Evolutionary conservation across 768 basidiomycete species (phyloP), one percentile per base, ranked within the genome.

Genomic region (Boletus bicolor): DNA sequence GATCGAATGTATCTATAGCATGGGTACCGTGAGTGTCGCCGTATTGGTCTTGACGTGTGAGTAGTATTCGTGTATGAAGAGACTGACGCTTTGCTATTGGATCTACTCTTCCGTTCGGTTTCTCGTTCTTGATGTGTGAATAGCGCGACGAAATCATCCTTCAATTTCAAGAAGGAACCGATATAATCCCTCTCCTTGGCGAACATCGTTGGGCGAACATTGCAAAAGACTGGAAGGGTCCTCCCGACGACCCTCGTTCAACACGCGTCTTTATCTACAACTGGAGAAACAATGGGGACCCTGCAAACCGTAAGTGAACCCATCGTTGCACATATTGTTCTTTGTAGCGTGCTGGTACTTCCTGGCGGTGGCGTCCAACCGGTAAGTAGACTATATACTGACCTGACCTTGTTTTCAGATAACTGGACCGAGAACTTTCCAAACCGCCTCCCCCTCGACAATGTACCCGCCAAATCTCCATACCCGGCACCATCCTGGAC

Each of bases 101-200:
- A 45, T 32, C 24, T 30, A 19, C 34, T 4, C 15, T 30, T 30
- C 7, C 24, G 0, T 19, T 9, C 17, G 4, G 8, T 36, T 38
- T 37, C 14, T 46, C 21, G 17, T 46, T 9, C 11, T 45, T 36
- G 26, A 19, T 24, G 11, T 19, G 8, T 49, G 6, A 5, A 19
- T 45, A 72, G 70, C 71, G 65, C 6, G 56, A 64, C 21, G 70
- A 71, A 32, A 46, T 71, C 4, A 71, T 71, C 38, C 49, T 71
- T 14, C 71, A 72, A 21, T 63, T 71, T 12, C 53, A 46, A 46
- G 30, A 48, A 4, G 61, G 57, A 10, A 72, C 70, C 0, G 41
- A 64, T 35, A 58, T 70, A 7, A 50, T 66, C 10, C 67, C 71
- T 2, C 58, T 71, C 12, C 65, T 71, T 5, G 70, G 70, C 3